Evolutionary conservation across 768 basidiomycete genomes (phyloP), one percentile per base, ranked within the genome.

Genomic region (Arthromyces matolae): DNA sequence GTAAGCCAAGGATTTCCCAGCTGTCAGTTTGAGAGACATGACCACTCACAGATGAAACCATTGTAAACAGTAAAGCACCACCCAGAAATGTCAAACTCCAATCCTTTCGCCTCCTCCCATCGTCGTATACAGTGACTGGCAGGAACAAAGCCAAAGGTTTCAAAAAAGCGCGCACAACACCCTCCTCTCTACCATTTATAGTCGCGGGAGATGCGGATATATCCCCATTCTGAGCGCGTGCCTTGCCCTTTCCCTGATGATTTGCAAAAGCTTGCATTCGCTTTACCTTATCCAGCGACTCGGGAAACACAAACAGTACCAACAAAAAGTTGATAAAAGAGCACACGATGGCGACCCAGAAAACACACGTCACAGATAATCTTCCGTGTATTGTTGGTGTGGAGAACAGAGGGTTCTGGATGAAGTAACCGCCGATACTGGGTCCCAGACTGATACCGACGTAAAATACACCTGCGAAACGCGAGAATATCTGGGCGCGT

Each of bases 51-150:
- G 76, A 71, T n/a, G 88, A 76, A 44, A 93, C 75, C 57, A 81
- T 71, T 60, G 80, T 75, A 14, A 66, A 69, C 61, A 89, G 85
- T 47, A 86, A 62, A 2, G 81, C 77, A 1, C 75, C 50, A 3
- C 80, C 88, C 3, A 93, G 67, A 45, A 82, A 69, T 2, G 87
- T 89, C 59, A 95, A 63, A 60, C 84, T 90, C 87, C 88, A 93
- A 63, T 94, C 92, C 54, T 71, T 78, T 29, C 75, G 71, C 52
- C 68, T 71, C 50, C 60, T 67, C 41, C 61, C 67, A 25, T 63
- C 61, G 31, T 76, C 71, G 19, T 75, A 63, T 47, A 77, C 73
- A 32, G 66, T 67, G 5, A 66, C 65, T 3, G 92, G 92, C 41
- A 84, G 62, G 64, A 93, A 89, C n/a, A 90, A 62, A 0, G 72